phyloP scores from a whole-genome alignment of 805 yeast species.

The Kazachstania psychrophila region DNA sequence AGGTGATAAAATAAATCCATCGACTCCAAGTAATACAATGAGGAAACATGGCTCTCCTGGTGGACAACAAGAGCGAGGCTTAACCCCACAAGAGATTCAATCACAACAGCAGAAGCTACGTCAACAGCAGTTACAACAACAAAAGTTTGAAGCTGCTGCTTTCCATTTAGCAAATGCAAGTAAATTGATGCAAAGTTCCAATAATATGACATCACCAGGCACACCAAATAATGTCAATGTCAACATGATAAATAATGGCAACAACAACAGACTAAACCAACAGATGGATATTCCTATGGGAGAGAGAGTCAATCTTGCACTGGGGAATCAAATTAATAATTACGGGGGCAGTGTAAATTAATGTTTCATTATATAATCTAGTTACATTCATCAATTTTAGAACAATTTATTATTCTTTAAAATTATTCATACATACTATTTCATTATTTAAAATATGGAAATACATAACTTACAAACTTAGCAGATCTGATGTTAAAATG shows the following conservation, averaged over 20 bases:
- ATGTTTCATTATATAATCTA: no score
- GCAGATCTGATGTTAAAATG: slow-evolving; percentile 3
- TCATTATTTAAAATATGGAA: no score
- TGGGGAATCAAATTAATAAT: slow-evolving; percentile 15
- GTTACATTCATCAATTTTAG: no score
- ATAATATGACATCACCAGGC: slow-evolving; percentile 2
- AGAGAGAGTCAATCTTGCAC: slow-evolving; percentile 19
- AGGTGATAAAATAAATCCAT: no score
- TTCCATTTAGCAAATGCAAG: slow-evolving; percentile 27
- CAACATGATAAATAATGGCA: neutral
- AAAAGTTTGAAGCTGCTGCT: slow-evolving; percentile 28
- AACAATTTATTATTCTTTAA: no score
- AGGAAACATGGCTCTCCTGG: neutral
- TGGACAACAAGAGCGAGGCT: slow-evolving; percentile 15
- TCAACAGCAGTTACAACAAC: slow-evolving; percentile 30
- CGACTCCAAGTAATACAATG: neutral
- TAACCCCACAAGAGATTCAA: slow-evolving; percentile 30
- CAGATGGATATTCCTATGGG: slow-evolving; percentile 12
- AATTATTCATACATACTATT: neutral
- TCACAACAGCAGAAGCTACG: slow-evolving; percentile 28
- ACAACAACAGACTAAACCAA: neutral
- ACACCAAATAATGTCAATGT: slow-evolving; percentile 1
- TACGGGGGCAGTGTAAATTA: slow-evolving; percentile 17
- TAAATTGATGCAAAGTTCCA: slow-evolving; percentile 21
- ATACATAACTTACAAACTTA: no score